Base-by-base conservation (phyloP, 371 early-diverging fungal genomes). In the Capillidium heterosporum region DNA sequence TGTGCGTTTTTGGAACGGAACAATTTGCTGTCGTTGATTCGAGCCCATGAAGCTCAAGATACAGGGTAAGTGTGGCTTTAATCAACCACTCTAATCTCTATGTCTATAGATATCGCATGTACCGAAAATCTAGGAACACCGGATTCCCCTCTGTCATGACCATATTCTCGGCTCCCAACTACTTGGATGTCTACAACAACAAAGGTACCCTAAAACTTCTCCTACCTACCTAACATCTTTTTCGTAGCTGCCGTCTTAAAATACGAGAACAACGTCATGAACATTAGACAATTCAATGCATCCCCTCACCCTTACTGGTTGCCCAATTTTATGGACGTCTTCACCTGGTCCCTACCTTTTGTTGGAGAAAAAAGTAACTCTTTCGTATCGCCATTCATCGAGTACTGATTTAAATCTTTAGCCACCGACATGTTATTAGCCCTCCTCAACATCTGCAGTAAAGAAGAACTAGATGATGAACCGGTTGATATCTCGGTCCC, bases 21-120 rank as follows among this genome's bases (percentile, higher is more conserved):
- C 70, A 84, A 88, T 57, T 71, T 98, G 27, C 66, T 91, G 46
- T 89, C 89, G 2, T 81, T 98, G 57, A 92, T 98, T 58, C 81
- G 98, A 57, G 98, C 94, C 8, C 98, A 98, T 67, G 98, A 98
- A 67, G 98, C 97, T 19, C 95, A 96, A 71, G 93, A 93, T 71
- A 84, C 89, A 29, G 98, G 98, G 60, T 75, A 77, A 39, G 8
- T 27, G 61, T 27, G 32, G 13, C 43, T 52, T 57, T 29, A 40
- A 46, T 32, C 24, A 48, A 1, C 58, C 46, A 35, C 4, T 29
- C 13, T 5, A 21, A 10, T 35, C 1, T 24, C 32, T 39, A 42
- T 13, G 21, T 32, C 32, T 48, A 11, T 58, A 75, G 76, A 41
- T 91, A 89, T 67, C 81, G 91, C 42, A 94, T 94, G 94, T 93